A percentile compares a stretch with the other conserved stretches of the same genome.
Evolutionary conservation across 2,329 filamentous ascomycete species (phyloP).

Genomic region (Alternaria sp.): DNA sequence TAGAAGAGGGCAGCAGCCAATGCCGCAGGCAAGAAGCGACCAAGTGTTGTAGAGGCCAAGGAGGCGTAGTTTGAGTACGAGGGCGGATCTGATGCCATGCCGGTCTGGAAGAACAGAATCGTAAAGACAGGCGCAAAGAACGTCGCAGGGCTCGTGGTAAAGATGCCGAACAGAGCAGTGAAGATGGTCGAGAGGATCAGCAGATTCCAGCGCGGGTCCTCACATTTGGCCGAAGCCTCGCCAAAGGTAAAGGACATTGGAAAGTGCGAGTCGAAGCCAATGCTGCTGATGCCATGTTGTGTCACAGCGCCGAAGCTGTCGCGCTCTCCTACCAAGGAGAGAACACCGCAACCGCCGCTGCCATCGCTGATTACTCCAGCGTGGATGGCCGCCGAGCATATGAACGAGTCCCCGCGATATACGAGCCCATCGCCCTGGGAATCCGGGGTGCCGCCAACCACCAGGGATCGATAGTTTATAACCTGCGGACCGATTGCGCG

Average conservation of each 20-base stretch:
- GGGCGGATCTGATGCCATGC: constrained; percentile 47
- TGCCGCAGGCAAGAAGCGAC: constrained; percentile 43
- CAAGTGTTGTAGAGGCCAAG: constrained; percentile 39
- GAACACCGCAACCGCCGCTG: constrained; percentile 43
- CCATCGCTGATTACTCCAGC: constrained; percentile 37
- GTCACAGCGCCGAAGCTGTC: constrained; percentile 24
- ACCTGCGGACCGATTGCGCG: constrained; percentile 64
- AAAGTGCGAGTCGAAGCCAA: constrained; percentile 43
- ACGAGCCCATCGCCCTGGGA: constrained; percentile 14
- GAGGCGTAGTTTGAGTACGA: constrained; percentile 37
- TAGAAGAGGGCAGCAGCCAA: constrained; percentile 41
- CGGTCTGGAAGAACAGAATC: constrained; percentile 44
- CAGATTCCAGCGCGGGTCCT: constrained; percentile 44
- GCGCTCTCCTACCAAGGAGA: constrained; percentile 36
- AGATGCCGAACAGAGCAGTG: constrained; percentile 38
- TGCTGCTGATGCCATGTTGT: constrained; percentile 42
- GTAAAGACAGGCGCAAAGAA: constrained; percentile 41
- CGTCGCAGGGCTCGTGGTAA: constrained; percentile 36
- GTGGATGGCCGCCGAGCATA: constrained; percentile 47
- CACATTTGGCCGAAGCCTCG: constrained; percentile 28
- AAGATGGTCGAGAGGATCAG: constrained; percentile 43
- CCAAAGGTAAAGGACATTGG: constrained; percentile 44
- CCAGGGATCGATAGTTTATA: constrained; percentile 67
- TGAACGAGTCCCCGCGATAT: constrained; percentile 48
- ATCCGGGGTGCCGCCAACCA: constrained; percentile 65